Evolutionary conservation across 306 rosid genomes (phyloP).

Genomic region (Dryas octopetala): DNA sequence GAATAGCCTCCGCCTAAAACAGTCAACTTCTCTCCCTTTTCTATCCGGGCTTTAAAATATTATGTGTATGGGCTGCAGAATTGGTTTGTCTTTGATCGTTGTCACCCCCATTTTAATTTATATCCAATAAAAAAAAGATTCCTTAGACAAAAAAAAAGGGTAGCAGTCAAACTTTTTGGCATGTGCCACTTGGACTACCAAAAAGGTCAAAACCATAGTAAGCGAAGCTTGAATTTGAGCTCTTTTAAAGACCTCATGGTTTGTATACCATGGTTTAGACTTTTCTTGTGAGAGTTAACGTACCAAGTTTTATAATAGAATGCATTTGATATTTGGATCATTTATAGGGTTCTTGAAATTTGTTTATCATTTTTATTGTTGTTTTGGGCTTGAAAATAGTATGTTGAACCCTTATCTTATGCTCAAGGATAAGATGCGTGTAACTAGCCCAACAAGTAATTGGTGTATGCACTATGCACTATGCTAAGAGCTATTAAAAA

Average conservation of each 20-base stretch:
- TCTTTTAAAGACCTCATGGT: too few relatives aligned
- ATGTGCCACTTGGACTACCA: not conserved
- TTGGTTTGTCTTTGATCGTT: not conserved
- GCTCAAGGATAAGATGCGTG: not conserved
- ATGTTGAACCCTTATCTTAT: not conserved
- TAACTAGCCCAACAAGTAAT: not conserved
- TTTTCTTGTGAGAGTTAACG: not conserved
- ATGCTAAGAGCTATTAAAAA: not conserved
- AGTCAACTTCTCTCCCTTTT: not conserved
- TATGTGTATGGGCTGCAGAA: not conserved
- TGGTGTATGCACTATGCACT: not conserved
- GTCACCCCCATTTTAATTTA: too few relatives aligned
- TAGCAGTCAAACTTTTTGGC: not conserved
- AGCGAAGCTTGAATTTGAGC: not conserved
- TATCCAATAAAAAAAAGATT: too few relatives aligned
- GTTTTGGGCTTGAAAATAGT: not conserved
- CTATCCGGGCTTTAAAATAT: too few relatives aligned
- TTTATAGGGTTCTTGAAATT: too few relatives aligned
- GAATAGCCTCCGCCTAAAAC: too few relatives aligned
- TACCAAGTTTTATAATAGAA: too few relatives aligned
- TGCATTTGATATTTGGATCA: too few relatives aligned
- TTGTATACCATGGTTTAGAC: too few relatives aligned
- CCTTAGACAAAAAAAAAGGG: too few relatives aligned
- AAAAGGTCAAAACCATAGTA: not conserved
- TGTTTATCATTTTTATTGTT: not conserved